Conservation (phyloP, 2,329 filamentous ascomycete species). For the Diplodia sapinea region DNA sequence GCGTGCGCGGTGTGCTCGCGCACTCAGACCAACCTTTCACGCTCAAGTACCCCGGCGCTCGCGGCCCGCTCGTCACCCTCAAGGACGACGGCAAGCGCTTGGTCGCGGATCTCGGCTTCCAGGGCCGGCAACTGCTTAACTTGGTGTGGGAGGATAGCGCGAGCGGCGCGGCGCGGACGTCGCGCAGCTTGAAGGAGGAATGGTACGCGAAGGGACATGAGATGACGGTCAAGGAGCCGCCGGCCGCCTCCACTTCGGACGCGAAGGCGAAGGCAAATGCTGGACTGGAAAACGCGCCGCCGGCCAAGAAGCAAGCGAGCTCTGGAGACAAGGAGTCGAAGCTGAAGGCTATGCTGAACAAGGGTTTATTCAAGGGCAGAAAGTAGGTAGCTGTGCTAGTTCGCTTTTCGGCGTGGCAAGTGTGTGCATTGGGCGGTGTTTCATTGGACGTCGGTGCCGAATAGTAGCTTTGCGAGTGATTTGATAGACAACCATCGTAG, state of each 20-base stretch:
- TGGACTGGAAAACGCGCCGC: constrained; percentile 15
- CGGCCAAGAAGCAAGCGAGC: constrained; percentile 40
- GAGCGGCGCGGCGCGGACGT: constrained; percentile 59
- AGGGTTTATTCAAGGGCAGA: constrained; percentile 43
- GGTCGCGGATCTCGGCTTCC: constrained; percentile 75
- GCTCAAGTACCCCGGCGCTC: constrained; percentile 67
- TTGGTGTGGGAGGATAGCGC: constrained; percentile 74
- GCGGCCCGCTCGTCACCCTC: constrained; percentile 48
- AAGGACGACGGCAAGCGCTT: constrained; percentile 60
- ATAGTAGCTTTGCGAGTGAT: constrained; percentile 1
- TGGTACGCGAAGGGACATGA: constrained; percentile 67
- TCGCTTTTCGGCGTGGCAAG: constrained; percentile 31
- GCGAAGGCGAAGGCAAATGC: constrained; percentile 25
- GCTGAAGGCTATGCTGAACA: constrained; percentile 47
- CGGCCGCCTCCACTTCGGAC: constrained; percentile 35
- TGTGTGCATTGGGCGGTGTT: constrained; percentile 33
- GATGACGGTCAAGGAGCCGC: constrained; percentile 66
- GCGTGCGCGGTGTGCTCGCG: constrained; percentile 74
- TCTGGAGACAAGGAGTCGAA: constrained; percentile 49
- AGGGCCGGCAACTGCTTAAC: constrained; percentile 74
- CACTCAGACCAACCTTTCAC: constrained; percentile 70
- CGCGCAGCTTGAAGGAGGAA: constrained; percentile 65
- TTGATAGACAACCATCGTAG: neutral
- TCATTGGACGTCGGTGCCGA: neutral
- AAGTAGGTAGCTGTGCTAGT: neutral